A percentile compares a stretch with the other conserved stretches of the same genome.
phyloP scores from a whole-genome alignment of 164 flowering plant species.

The Vitis rotundifolia region DNA sequence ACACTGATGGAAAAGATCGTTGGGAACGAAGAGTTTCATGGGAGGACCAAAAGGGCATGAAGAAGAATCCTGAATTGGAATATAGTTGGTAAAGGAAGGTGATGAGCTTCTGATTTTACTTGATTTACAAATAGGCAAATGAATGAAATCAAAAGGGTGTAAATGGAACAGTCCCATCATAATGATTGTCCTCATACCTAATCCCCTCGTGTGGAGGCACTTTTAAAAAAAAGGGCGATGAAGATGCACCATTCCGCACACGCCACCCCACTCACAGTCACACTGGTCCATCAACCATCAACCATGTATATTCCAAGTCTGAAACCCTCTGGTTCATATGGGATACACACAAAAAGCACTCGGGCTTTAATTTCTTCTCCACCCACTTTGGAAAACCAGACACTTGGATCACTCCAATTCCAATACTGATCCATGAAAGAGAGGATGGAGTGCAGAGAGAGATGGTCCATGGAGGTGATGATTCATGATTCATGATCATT shows the following conservation, averaged over 20 bases:
- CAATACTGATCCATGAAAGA: not conserved
- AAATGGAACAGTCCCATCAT: conserved; percentile 13
- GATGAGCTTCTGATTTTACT: no score
- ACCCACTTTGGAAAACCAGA: not conserved
- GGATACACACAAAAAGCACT: no score
- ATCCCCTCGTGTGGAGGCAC: conserved; percentile 6
- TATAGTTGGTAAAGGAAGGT: no score
- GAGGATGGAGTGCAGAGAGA: not conserved
- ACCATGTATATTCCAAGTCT: not conserved
- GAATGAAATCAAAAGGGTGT: no score
- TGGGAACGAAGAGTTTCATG: no score
- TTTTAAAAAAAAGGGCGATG: not conserved
- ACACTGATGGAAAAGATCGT: no score
- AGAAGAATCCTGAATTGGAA: no score
- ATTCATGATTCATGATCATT: not conserved
- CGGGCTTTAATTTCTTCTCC: not conserved
- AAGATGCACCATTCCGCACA: not conserved
- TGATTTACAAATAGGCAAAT: no score
- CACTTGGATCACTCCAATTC: not conserved
- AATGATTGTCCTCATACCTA: not conserved
- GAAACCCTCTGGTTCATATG: not conserved
- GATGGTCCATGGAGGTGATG: not conserved
- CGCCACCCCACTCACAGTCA: not conserved
- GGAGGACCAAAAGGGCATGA: no score
- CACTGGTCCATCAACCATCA: not conserved